Evolutionary conservation across 2,329 filamentous ascomycete genomes (phyloP).

Genomic region (Thelonectria olida): DNA sequence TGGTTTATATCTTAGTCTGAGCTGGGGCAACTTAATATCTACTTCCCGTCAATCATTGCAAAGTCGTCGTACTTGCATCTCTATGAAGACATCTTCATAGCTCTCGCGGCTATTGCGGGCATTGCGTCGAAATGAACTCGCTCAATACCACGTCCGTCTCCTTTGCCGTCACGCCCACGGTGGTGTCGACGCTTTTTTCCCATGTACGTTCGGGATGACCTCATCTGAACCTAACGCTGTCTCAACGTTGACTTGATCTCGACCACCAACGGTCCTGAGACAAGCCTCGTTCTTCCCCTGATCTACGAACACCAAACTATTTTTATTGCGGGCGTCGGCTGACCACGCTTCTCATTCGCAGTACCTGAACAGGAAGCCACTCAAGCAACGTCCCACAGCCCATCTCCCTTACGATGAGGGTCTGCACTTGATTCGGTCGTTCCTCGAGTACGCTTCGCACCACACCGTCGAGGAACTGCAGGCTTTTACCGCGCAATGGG

Average conservation of each 20-base stretch:
- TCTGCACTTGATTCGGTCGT: constrained; percentile 84
- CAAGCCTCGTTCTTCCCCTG: too few relatives aligned
- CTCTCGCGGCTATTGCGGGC: constrained; percentile 13
- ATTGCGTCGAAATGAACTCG: constrained; percentile 50
- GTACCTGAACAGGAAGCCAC: constrained; percentile 83
- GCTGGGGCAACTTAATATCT: not conserved
- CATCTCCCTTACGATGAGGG: constrained; percentile 96
- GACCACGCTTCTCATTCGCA: constrained; percentile 46
- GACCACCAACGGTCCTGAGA: too few relatives aligned
- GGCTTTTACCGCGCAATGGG: constrained; percentile 89
- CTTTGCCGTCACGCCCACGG: constrained; percentile 85
- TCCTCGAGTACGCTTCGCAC: constrained; percentile 84
- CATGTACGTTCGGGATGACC: constrained; percentile 68
- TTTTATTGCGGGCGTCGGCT: too few relatives aligned
- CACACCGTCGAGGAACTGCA: constrained; percentile 95
- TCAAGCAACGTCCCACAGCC: constrained; percentile 82
- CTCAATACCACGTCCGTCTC: constrained; percentile 85
- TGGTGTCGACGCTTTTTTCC: constrained; percentile 84
- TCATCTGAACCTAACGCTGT: not conserved
- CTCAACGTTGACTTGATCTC: not conserved
- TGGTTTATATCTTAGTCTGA: not conserved
- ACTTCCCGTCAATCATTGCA: not conserved
- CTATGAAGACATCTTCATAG: constrained; percentile 9
- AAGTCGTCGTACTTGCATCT: not conserved
- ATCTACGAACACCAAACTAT: too few relatives aligned